Evolutionary conservation across 2,329 filamentous ascomycete genomes (phyloP).

Genomic region (Atkinsonella texensis): DNA sequence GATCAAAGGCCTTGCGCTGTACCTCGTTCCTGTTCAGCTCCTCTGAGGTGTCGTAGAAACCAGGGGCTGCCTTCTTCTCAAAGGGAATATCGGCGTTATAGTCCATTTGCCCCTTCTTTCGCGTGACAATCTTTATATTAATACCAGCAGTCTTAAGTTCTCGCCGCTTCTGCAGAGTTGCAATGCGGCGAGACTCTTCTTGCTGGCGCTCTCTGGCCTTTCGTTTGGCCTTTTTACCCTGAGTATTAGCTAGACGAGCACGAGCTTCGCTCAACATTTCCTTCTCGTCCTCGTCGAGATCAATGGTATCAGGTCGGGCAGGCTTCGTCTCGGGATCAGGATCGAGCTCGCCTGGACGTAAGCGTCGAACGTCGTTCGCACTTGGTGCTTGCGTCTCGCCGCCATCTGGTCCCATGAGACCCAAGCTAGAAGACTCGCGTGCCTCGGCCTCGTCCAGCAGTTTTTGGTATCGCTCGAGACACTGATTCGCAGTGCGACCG

Average conservation of each 20-base stretch:
- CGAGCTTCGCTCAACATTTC: constrained; percentile 98
- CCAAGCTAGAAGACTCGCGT: constrained; percentile 71
- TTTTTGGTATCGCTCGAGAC: constrained; percentile 92
- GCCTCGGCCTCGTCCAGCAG: constrained; percentile 92
- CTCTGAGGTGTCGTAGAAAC: constrained; percentile 88
- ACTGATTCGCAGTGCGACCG: constrained; percentile 91
- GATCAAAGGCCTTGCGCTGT: constrained; percentile 77
- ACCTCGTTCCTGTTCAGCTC: constrained; percentile 72
- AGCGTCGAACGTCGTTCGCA: constrained; percentile 78
- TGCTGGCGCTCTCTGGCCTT: constrained; percentile 93
- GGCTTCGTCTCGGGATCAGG: constrained; percentile 97
- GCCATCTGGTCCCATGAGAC: constrained; percentile 73
- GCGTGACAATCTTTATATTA: constrained; percentile 87
- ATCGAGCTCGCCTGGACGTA: constrained; percentile 88
- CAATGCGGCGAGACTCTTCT: constrained; percentile 83
- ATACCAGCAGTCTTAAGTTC: constrained; percentile 97
- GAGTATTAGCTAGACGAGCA: constrained; percentile 90
- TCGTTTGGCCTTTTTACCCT: constrained; percentile 97
- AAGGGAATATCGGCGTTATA: constrained; percentile 99
- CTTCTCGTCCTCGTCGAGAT: constrained; percentile 97
- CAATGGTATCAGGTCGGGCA: constrained; percentile 89
- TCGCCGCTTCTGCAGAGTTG: constrained; percentile 83
- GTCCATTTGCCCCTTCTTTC: constrained; percentile 96
- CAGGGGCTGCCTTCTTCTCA: constrained; percentile 76
- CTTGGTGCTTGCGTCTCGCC: constrained; percentile 79